Base-by-base conservation (phyloP, 208 protist species). In the Strigomonas culicis region DNA sequence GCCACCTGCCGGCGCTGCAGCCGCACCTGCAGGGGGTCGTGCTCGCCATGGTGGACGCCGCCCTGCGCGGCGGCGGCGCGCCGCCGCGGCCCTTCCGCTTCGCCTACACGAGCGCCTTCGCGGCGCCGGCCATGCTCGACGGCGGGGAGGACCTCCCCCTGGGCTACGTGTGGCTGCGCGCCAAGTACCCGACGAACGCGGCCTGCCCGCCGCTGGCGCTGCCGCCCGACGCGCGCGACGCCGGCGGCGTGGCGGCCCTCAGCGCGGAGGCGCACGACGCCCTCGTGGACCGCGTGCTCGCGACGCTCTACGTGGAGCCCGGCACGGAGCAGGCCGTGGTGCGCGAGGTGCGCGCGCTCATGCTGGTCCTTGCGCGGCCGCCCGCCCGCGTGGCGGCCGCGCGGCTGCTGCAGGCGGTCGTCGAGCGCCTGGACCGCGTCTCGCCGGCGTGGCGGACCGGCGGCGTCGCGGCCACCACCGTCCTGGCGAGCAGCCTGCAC, bases 21-120 rank as follows among this genome's bases (percentile, higher is more conserved):
- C 74, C 88, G 27, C 84, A 94, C 58, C 75, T 90, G 52, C 88
- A 94, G 72, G 91, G 84, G 69, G 68, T 89, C 22, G 62, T 91
- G 32, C 57, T 90, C 28, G 61, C 59, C 25, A 83, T 84, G 75
- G 69, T 75, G 21, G 63, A 68, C 39, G 63, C 55, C 30, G 57
- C 68, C 21, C 60, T 86, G 4, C n/a, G 21, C 13, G 25, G 6
- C 2, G 47, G 59, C 19, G 88, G 80, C 56, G 77, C 73, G 17
- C 13, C 50, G 21, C 19, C 28, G 21, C 67, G 64, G 52, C 41
- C 32, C n/a, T 83, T 92, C 62, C 55, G 63, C 7, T 94, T 83
- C 57, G 75, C 75, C 17, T 94, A 90, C 68, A 61, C 68, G 55
- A 77, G 74, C 55, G 59, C 52, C 10, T 87, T 86, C 64, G 55